Evolutionary conservation across 768 basidiomycete genomes (phyloP), one percentile per base, ranked within the genome.

Genomic region (Suillus tomentosus): DNA sequence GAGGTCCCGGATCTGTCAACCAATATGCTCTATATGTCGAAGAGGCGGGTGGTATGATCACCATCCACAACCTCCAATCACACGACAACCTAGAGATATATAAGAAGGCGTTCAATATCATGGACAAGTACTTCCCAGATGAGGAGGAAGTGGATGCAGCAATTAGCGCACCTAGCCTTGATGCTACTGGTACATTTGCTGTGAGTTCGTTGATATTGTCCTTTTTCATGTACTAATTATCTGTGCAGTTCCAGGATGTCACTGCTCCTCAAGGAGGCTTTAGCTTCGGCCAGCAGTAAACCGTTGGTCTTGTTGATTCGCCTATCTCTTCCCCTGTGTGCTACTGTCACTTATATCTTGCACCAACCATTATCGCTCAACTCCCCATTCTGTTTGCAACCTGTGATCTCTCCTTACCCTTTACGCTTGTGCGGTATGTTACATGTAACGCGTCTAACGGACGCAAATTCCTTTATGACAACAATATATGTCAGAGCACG

Each of bases 1-100:
- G 81, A 15, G 94, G 92, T 22, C 89, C 91, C 57, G 92, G 92
- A 50, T 92, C 86, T 13, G 84, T 87, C 31, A 99, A 99, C 78
- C 89, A 94, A 71, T 99, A 98, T 77, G 96, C 97, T 15, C 79
- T 91, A 65, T 99, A 82, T 70, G 94, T 99, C 51, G 97, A 99
- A 78, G 97, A 99, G 79, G 96, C 96, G 11, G 96, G 97, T 64
- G 97, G 97, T 61, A 99, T 99, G 97, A 87, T 95, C 69, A 92
- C 95, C 22, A 98, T 99, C 76, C 96, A 99, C 83, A 96, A 98
- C 78, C 87, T 99, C 62, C 97, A 99, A 80, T 95, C 96, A 78
- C 97, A 99, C 78, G 96, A 99, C 81, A 99, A 99, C 80, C 79
- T 98, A 79, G 96, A 99, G 71, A 99, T 99, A 71, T 99, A 99